Evolutionary conservation across 2,329 filamentous ascomycete genomes (phyloP).

Genomic region (Shiraia bambusicola): DNA sequence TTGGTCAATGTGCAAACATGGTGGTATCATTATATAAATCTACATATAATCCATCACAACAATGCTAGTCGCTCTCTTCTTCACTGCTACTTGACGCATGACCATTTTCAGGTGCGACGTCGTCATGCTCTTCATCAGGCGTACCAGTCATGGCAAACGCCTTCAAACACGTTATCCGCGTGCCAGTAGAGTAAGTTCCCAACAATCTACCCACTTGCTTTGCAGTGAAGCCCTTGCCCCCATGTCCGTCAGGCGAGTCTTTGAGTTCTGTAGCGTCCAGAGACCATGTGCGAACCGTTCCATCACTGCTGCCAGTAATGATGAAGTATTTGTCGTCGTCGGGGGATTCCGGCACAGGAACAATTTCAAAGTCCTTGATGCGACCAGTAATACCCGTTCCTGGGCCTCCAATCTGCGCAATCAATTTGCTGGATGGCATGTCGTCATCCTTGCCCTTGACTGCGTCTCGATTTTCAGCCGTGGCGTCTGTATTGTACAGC

Average conservation of each 20-base stretch:
- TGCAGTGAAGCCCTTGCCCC: conserved; percentile 28
- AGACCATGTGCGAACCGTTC: conserved; percentile 76
- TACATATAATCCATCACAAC: neutral
- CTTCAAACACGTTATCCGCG: conserved; percentile 84
- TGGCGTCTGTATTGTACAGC: conserved; percentile 72
- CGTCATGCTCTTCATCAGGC: conserved; percentile 30
- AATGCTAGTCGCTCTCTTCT: conserved; percentile 23
- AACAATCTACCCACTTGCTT: conserved; percentile 66
- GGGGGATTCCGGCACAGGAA: conserved; percentile 50
- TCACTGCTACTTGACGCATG: conserved; percentile 20
- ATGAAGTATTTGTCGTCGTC: conserved; percentile 54
- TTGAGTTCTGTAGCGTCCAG: conserved; percentile 45
- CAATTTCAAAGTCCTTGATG: conserved; percentile 83
- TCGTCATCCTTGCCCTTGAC: conserved; percentile 47
- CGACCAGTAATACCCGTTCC: conserved; percentile 66
- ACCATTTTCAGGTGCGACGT: conserved; percentile 18
- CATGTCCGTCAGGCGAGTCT: conserved; percentile 8
- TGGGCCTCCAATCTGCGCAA: conserved; percentile 79
- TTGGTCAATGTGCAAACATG: neutral
- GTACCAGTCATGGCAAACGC: conserved; percentile 76
- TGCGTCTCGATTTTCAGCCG: conserved; percentile 39
- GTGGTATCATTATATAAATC: conserved; percentile 14
- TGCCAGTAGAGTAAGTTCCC: conserved; percentile 79
- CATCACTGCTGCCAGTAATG: conserved; percentile 80
- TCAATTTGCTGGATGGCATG: conserved; percentile 60